These are phyloP conservation scores for Vitis vinifera DNA, from an alignment of 164 flowering plant species.

Conservation along the genomic window DNA sequence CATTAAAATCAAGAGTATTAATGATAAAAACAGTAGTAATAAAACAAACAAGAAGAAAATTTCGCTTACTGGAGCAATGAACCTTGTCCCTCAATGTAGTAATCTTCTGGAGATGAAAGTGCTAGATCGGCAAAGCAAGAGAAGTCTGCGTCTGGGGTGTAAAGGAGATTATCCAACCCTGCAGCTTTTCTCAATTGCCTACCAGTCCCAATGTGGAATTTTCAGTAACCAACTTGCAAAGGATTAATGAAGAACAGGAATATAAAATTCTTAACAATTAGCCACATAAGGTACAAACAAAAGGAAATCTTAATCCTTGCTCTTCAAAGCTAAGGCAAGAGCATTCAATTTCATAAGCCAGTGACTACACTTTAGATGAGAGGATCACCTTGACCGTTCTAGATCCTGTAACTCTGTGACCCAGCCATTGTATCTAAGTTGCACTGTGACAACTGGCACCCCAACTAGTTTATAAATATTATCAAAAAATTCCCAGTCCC, in stretches of 20 bases:
- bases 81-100: slow-evolving; percentile 93
- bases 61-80: slow-evolving; percentile 91
- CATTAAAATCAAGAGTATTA: too few relatives aligned
- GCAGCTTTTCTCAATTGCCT: slow-evolving; percentile 77
- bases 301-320: background rate
- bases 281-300: background rate
- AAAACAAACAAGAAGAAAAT: background rate
- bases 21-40: background rate
- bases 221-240: background rate
- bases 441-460: slow-evolving; percentile 97
- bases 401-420: slow-evolving; percentile 90
- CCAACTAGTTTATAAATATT: slow-evolving; percentile 86
- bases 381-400: slow-evolving; percentile 68
- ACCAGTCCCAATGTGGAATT: slow-evolving; percentile 7
- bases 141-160: slow-evolving; percentile 97
- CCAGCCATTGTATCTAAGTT: slow-evolving; percentile 97
- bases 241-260: background rate
- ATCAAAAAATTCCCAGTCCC: slow-evolving; percentile 71
- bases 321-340: slow-evolving; percentile 2
- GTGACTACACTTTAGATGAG: slow-evolving; percentile 1
- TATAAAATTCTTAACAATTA: background rate
- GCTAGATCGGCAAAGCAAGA: slow-evolving; percentile 99
- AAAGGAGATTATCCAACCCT: slow-evolving; percentile 92
- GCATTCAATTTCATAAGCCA: background rate
- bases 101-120: slow-evolving; percentile 92